Evolutionary conservation across 495 filamentous ascomycete species (phyloP).

Genomic region (Trichoderma virens): DNA sequence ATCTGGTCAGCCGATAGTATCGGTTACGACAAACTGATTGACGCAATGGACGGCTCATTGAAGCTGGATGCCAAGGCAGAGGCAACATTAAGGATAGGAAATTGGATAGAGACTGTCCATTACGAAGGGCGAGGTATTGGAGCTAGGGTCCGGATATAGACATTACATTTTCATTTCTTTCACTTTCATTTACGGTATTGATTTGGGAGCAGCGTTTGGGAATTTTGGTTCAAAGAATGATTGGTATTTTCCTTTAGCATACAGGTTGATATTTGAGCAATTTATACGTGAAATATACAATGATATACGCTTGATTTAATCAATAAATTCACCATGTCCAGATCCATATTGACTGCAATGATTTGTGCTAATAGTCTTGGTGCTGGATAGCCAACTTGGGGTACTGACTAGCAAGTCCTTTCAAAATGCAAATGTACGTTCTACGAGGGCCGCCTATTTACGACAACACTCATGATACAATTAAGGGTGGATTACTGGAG

Average conservation of each 20-base stretch:
- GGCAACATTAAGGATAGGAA: slow-evolving; percentile 61
- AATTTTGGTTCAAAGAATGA: not conserved
- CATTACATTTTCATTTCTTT: slow-evolving; percentile 13
- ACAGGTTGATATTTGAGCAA: not conserved
- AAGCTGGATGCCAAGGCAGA: slow-evolving; percentile 71
- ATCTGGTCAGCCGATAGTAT: slow-evolving; percentile 66
- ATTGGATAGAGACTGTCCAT: slow-evolving; percentile 62
- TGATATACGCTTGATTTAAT: not conserved
- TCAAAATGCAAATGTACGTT: too few relatives aligned
- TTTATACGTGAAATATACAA: not conserved
- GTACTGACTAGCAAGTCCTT: too few relatives aligned
- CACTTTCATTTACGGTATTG: not conserved
- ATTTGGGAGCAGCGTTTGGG: not conserved
- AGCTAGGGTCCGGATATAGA: slow-evolving; percentile 57
- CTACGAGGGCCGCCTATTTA: not conserved
- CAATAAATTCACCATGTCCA: not conserved
- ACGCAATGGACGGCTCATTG: slow-evolving; percentile 75
- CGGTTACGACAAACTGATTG: slow-evolving; percentile 71
- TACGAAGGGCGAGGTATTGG: slow-evolving; percentile 68
- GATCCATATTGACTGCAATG: not conserved
- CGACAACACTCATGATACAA: not conserved
- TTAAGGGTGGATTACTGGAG: not conserved
- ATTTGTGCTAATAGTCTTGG: too few relatives aligned
- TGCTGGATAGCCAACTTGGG: not conserved
- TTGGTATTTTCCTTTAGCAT: not conserved